Evolutionary conservation across 1,139 yeast species (phyloP), one percentile per base, ranked within the genome.

Genomic region (Diutina rugosa): DNA sequence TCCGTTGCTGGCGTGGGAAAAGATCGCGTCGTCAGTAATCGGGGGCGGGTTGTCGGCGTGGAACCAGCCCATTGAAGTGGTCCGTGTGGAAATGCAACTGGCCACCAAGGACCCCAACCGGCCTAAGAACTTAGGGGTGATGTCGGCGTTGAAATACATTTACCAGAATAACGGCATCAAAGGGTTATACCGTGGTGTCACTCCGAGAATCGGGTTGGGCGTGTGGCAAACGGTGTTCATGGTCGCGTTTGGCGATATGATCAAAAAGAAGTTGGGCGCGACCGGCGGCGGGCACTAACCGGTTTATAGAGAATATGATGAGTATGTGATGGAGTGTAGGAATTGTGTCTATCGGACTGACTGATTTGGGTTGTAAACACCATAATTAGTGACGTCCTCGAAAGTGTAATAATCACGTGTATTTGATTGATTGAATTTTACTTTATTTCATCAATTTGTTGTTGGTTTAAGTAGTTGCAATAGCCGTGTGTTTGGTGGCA

Each of bases 21-120:
- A 91, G 73, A 85, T 93, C 59, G 75, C 80, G 28, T 89, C 96
- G n/a, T 84, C 95, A 21, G 90, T 88, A 9, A 72, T 93, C 61
- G 99, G 98, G 80, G 99, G 99, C 74, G 97, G 97, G 61, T 80
- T 95, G 62, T 85, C 95, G 61, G 97, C 98, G 26, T 93, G 99
- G 98, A 93, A 93, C 73, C 99, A 93, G 73, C 99, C 99, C 51
- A 90, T 93, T 66, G 99, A 93, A 74, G 98, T 93, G 59, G 87
- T 90, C 62, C 84, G 99, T 72, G 96, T 93, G 41, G 99, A 93
- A 74, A 91, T 93, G 98, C 99, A 93, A 74, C 86, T 95, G 59
- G 87, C 87, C 74, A 90, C 95, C 26, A 76, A 72, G 56, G 98
- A 93, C 72, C 97, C 98, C 63, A 90, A 90, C 69, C 87, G 98